A percentile compares a stretch with the other conserved stretches of the same genome.
These are phyloP conservation scores for Davidsoniella eucalypti DNA, from an alignment of 2,329 filamentous ascomycete genomes.

Conservation along the genomic window DNA sequence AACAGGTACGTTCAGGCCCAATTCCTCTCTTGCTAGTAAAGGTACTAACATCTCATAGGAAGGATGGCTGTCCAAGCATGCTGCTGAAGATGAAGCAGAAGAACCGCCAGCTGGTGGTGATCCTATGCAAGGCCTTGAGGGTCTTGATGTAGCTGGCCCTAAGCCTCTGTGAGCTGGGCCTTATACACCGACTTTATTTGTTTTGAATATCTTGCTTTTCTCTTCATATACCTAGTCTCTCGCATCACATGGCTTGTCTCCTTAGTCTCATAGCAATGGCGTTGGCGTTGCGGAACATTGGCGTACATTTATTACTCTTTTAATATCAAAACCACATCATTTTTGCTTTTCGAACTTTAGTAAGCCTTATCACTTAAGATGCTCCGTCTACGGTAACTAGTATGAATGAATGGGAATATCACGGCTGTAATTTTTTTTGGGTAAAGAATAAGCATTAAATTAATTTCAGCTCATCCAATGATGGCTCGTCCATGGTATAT, in stretches of 20 bases:
- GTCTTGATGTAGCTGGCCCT: constrained; percentile 84
- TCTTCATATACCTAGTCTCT: constrained; percentile 4
- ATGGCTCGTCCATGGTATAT: not conserved
- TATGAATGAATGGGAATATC: too few relatives aligned
- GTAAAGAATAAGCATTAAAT: constrained; percentile 7
- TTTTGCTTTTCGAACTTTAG: not conserved
- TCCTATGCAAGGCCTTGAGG: constrained; percentile 91
- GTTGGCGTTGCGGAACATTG: constrained; percentile 20
- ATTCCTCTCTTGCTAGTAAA: not conserved
- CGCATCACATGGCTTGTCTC: constrained; percentile 14
- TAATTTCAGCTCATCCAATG: constrained; percentile 3
- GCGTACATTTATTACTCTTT: constrained; percentile 13
- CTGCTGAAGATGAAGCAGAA: constrained; percentile 54
- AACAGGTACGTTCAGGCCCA: constrained; percentile 50
- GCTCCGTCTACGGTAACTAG: too few relatives aligned
- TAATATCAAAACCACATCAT: not conserved
- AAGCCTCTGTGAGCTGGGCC: constrained; percentile 42
- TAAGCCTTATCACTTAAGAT: not conserved
- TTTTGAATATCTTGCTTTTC: constrained; percentile 14
- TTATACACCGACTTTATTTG: not conserved
- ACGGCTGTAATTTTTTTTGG: too few relatives aligned
- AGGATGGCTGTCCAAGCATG: constrained; percentile 79
- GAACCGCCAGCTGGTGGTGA: constrained; percentile 47
- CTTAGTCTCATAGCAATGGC: constrained; percentile 29
- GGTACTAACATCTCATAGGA: constrained; percentile 40